Evolutionary conservation across 768 basidiomycete species (phyloP), one percentile per base, ranked within the genome.

Genomic region (Sarcomyxa edulis): DNA sequence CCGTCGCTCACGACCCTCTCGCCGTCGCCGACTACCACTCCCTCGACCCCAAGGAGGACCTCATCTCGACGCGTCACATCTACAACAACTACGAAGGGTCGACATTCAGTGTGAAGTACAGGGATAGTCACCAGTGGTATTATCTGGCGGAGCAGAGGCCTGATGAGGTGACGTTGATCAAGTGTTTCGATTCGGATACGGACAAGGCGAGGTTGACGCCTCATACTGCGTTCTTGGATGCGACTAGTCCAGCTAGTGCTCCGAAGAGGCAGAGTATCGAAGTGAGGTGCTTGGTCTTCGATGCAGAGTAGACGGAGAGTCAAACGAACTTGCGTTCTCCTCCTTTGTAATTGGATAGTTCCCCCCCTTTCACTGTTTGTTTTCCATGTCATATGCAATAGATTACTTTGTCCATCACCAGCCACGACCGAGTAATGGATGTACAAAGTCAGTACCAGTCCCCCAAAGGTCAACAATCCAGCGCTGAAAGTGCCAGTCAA

Each of bases 161-260:
- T 7, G 59, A 63, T 11, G 68, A 68, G 43, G 39, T 57, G 14
- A 51, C 63, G 7, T 39, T 68, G 14, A 58, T 68, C 40, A 68
- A 68, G 48, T 68, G 66, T 20, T 39, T 39, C 21, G 38, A 39
- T 19, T 39, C 38, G 8, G 20, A 18, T 19, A 19, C 31, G n/a
- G 38, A 39, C 25, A 16, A 16, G n/a, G 38, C 38, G 21, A 30
- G 26, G 10, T 68, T 81, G 37, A 76, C 79, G 0, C 78, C 81
- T 4, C 81, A 84, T 48, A 76, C 74, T n/a, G 77, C 66, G 3
- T 83, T 82, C 54, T 42, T 61, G 21, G 78, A 82, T 42, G 69
- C 72, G 2, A 59, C 60, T 1, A 77, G 74, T 3, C 78, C 76
- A 1, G 50, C 59, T 25, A 73, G 61, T 31, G 61, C 73, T 0